Base-by-base conservation (phyloP, 2,329 filamentous ascomycete genomes). In the Exophiala viscosa region DNA sequence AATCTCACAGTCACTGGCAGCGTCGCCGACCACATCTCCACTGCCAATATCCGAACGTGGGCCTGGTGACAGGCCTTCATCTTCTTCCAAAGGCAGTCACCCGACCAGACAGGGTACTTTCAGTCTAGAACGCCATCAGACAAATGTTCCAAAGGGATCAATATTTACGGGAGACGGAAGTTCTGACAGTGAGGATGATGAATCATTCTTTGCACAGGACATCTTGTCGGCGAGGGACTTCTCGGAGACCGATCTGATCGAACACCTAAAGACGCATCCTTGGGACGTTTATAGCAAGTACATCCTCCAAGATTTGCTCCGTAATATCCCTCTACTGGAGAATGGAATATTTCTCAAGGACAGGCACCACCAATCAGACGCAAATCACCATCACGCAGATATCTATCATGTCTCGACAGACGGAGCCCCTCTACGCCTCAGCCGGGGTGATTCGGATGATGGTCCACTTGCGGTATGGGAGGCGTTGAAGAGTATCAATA, bases 371-470 rank as follows among this genome's bases (percentile, higher is more conserved):
- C 68, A 72, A 9, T 48, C 44, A 6, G 64, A 66, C 8, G 68
- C 70, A 14, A 70, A 71, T 41, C 71, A 77, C 52, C 75, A 76
- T 2, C 78, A 79, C 13, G 81, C 80, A 55, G 79, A 81, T 58
- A 75, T 83, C 3, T 83, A 81, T 60, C 80, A 83, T 56, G 70
- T 84, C 10, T 73, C 72, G 1, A 65, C 66, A 3, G 74, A 80
- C 48, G 76, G 76, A 2, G 60, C 65, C 1, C 72, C 75, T 2
- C 52, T 73, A 7, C 59, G 69, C 1, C 65, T 66, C 3, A 59
- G 62, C 4, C 65, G 70, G 11, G 65, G 67, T 43, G 57, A 55
- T 36, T 52, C 54, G 5, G n/a, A 63, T 59, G 38, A 69, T 67
- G 56, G 69, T 65, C 2, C 68, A 62, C 55, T 47, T 64, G 62